These are phyloP conservation scores for Ramularia endophylla DNA, from an alignment of 2,329 filamentous ascomycete species.

Conservation along the genomic window DNA sequence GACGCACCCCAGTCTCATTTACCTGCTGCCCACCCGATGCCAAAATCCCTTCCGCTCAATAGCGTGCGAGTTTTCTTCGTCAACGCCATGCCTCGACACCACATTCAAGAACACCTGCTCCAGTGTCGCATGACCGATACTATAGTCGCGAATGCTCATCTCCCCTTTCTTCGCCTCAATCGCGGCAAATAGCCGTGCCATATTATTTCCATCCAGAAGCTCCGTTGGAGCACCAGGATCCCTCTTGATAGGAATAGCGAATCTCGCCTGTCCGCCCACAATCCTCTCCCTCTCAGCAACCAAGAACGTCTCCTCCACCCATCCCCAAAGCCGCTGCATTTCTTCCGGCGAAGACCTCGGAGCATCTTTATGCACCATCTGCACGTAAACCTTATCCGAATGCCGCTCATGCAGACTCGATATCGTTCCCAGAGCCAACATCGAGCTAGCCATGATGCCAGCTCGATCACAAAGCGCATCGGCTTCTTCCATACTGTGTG, in stretches of 20 bases:
- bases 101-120: slow-evolving; percentile 85
- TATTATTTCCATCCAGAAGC: slow-evolving; percentile 12
- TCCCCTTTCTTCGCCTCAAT: slow-evolving; percentile 63
- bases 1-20: too few relatives aligned
- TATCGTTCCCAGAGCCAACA: slow-evolving; percentile 74
- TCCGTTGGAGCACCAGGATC: neutral
- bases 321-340: slow-evolving; percentile 57
- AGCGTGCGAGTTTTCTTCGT: slow-evolving; percentile 13
- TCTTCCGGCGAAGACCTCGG: slow-evolving; percentile 63
- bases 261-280: slow-evolving; percentile 75
- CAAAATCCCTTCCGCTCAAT: neutral
- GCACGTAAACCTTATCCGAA: slow-evolving; percentile 63
- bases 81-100: slow-evolving; percentile 47
- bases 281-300: slow-evolving; percentile 62
- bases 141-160: slow-evolving; percentile 74
- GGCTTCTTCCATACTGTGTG: slow-evolving; percentile 90
- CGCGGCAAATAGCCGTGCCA: slow-evolving; percentile 52
- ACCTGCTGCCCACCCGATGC: neutral
- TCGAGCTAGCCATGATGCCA: slow-evolving; percentile 73
- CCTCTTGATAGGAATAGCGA: slow-evolving; percentile 52
- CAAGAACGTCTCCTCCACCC: slow-evolving; percentile 57
- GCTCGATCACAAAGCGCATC: slow-evolving; percentile 75
- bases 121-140: slow-evolving; percentile 73
- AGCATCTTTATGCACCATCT: slow-evolving; percentile 66
- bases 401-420: slow-evolving; percentile 64